Conservation (phyloP, 257 asterid species). For the Solanum peruvianum region DNA sequence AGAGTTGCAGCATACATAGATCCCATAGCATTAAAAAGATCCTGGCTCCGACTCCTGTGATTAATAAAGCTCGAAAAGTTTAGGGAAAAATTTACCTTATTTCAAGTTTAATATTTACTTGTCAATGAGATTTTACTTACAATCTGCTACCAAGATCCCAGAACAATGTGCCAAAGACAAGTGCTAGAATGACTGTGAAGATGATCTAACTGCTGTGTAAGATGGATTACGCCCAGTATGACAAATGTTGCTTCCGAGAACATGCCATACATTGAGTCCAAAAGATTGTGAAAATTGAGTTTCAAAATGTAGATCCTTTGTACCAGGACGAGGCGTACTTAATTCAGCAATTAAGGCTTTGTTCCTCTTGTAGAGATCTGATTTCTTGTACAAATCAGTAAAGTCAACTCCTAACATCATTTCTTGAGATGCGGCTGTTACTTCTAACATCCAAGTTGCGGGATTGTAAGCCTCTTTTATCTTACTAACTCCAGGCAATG, state of each 20-base stretch:
- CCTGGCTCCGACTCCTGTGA: not conserved
- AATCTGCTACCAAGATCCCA: slow-evolving; percentile 48
- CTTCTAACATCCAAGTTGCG: slow-evolving; percentile 69
- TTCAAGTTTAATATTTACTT: not conserved
- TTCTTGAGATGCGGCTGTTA: slow-evolving; percentile 30
- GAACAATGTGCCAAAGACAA: slow-evolving; percentile 39
- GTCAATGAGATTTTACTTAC: slow-evolving; percentile 3
- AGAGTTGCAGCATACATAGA: slow-evolving; percentile 6
- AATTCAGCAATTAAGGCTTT: slow-evolving; percentile 34
- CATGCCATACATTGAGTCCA: slow-evolving; percentile 38
- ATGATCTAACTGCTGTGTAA: slow-evolving; percentile 34
- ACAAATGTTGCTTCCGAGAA: slow-evolving; percentile 41
- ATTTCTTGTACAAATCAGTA: slow-evolving; percentile 23
- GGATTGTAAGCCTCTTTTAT: slow-evolving; percentile 48
- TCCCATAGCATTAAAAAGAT: slow-evolving; percentile 1
- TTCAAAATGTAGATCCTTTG: slow-evolving; percentile 25
- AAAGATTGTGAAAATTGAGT: slow-evolving; percentile 28
- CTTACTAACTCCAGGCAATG: slow-evolving; percentile 30
- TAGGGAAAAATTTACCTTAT: not conserved
- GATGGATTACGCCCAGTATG: slow-evolving; percentile 55
- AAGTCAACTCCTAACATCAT: slow-evolving; percentile 28
- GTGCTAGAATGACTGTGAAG: slow-evolving; percentile 20
- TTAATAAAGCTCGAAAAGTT: slow-evolving; percentile 21
- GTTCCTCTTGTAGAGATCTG: slow-evolving; percentile 41
- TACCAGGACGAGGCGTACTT: slow-evolving; percentile 28